Conservation (phyloP, 768 basidiomycete genomes). For the Tulasnella sp. region DNA sequence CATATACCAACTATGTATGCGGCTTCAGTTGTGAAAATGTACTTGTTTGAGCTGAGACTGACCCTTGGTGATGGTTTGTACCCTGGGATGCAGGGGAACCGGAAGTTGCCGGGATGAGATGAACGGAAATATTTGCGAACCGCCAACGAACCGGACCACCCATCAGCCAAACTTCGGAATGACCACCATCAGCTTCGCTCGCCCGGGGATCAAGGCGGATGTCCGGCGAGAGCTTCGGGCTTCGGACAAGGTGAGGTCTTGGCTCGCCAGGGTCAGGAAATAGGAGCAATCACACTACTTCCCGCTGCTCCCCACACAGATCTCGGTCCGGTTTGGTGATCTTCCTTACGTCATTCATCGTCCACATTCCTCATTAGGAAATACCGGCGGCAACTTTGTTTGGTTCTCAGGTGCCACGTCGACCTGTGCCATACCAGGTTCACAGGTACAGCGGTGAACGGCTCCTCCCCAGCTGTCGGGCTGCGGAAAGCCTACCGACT, state of each 20-base stretch:
- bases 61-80: no score
- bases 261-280: background rate
- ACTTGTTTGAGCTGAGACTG: no score
- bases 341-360: background rate
- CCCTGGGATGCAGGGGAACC: no score
- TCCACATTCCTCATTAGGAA: background rate
- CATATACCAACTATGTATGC: no score
- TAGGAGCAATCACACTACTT: background rate
- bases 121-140: no score
- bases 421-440: background rate
- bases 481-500: background rate
- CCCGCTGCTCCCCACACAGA: background rate
- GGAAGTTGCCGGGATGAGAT: no score
- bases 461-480: background rate
- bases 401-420: no score
- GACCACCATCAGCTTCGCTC: background rate
- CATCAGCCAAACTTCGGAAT: no score
- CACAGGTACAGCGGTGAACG: background rate
- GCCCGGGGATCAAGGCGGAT: background rate
- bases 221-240: background rate
- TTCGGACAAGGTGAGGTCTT: conserved; percentile 2
- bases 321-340: background rate
- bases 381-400: background rate
- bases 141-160: no score
- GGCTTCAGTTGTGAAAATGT: no score